A percentile compares a stretch with the other conserved stretches of the same genome.
phyloP scores from a whole-genome alignment of 2,329 filamentous ascomycete genomes.

The Aureobasidium sp. region DNA sequence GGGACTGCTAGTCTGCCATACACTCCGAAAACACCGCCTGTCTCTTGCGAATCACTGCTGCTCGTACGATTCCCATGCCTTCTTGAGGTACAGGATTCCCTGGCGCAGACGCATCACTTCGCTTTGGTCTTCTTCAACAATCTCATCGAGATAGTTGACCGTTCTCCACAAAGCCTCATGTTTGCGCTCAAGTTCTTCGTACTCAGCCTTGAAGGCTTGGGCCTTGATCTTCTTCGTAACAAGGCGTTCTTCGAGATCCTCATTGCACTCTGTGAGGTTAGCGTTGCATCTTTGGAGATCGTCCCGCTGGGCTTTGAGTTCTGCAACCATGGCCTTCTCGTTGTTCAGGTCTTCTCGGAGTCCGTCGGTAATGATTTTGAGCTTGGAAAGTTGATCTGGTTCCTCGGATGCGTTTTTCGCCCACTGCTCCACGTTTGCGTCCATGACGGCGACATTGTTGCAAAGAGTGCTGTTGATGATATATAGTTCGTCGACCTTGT shows the following conservation, averaged over 20 bases:
- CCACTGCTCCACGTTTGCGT: background rate
- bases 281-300: background rate
- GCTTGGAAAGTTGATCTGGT: background rate
- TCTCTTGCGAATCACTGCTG: background rate
- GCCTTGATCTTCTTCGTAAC: background rate
- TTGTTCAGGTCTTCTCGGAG: background rate
- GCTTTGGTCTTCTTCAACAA: background rate
- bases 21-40: background rate
- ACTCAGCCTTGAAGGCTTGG: background rate
- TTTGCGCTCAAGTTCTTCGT: background rate
- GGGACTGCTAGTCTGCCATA: background rate
- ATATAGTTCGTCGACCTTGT: background rate
- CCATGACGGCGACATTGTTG: background rate
- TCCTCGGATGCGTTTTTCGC: background rate
- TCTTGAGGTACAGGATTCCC: background rate
- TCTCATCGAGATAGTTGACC: background rate
- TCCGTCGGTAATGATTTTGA: background rate
- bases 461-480: background rate
- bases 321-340: background rate
- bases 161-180: background rate
- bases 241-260: background rate
- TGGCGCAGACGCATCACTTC: background rate
- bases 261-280: background rate
- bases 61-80: background rate
- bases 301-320: background rate